phyloP scores from a whole-genome alignment of 352 stramenopile species.

The Globisporangium splendens region DNA sequence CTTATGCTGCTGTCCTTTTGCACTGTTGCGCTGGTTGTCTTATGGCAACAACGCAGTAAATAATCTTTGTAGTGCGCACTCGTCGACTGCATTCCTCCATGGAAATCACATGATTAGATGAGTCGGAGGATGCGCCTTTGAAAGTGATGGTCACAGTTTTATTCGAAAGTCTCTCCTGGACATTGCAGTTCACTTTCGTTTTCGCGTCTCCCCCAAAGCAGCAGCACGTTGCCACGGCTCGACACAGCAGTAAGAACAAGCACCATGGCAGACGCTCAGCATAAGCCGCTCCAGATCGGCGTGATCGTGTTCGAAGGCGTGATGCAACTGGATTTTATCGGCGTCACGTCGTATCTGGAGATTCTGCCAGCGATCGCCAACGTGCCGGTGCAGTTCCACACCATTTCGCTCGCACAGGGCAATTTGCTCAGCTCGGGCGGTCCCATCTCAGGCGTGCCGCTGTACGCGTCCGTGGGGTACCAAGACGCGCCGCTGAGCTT shows the following conservation, averaged over 20 bases:
- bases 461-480: constrained; percentile 23
- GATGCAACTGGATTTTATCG: constrained; percentile 61
- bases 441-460: constrained; percentile 11
- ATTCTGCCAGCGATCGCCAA: constrained; percentile 34
- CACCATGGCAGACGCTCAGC: not conserved
- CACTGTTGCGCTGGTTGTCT: too few relatives aligned
- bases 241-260: not conserved
- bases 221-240: not conserved
- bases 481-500: constrained; percentile 18
- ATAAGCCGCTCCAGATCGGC: constrained; percentile 33
- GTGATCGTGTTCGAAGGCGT: constrained; percentile 60
- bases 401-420: constrained; percentile 36
- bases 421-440: constrained; percentile 28
- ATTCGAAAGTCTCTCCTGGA: too few relatives aligned
- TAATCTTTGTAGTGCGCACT: too few relatives aligned
- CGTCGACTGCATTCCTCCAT: too few relatives aligned
- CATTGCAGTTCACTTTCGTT: too few relatives aligned
- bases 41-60: too few relatives aligned
- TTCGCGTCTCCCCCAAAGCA: too few relatives aligned
- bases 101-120: too few relatives aligned
- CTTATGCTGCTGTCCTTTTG: too few relatives aligned
- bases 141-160: too few relatives aligned
- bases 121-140: too few relatives aligned
- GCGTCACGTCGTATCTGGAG: constrained; percentile 54
- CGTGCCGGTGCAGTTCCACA: constrained; percentile 45